A percentile compares a stretch with the other conserved stretches of the same genome.
phyloP scores from a whole-genome alignment of 2,329 filamentous ascomycete genomes.

The Aschersonia sp. region DNA sequence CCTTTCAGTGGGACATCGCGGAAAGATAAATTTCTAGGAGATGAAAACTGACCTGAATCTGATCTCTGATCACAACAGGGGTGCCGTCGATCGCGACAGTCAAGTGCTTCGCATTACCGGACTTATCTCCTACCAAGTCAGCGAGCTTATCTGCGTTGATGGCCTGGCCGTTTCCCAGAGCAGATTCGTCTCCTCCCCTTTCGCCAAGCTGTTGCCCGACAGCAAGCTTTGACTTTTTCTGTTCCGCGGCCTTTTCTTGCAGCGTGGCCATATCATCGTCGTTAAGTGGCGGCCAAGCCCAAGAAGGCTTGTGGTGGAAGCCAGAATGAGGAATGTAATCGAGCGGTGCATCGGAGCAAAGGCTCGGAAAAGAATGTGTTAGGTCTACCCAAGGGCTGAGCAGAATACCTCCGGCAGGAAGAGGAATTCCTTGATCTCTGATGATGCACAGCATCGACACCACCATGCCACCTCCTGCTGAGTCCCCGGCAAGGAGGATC shows the following conservation, averaged over 20 bases:
- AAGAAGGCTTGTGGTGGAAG: constrained; percentile 80
- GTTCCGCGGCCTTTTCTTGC: constrained; percentile 33
- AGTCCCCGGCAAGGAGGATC: constrained; percentile 82
- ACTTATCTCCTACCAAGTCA: constrained; percentile 8
- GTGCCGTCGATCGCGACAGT: constrained; percentile 59
- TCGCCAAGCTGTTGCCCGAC: constrained; percentile 7
- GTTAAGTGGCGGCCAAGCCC: constrained; percentile 85
- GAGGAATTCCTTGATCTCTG: constrained; percentile 66
- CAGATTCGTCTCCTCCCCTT: constrained; percentile 18
- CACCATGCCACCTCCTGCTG: constrained; percentile 84
- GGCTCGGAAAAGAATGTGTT: constrained; percentile 87
- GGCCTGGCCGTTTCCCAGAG: constrained; percentile 8
- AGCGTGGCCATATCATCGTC: constrained; percentile 52
- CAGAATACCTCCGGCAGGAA: constrained; percentile 80
- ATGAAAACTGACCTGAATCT: constrained; percentile 56
- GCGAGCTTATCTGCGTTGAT: constrained; percentile 11
- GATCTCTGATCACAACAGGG: constrained; percentile 64
- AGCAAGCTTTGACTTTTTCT: constrained; percentile 8
- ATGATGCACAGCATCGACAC: constrained; percentile 65
- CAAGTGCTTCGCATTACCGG: constrained; percentile 24
- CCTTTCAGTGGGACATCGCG: neutral
- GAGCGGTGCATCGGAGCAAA: constrained; percentile 53
- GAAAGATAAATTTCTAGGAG: neutral
- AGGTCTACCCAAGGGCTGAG: constrained; percentile 95
- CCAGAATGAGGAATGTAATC: constrained; percentile 85